These are phyloP conservation scores for Skeletonema menzelii DNA, from an alignment of 108 stramenopile species.

Conservation along the genomic window DNA sequence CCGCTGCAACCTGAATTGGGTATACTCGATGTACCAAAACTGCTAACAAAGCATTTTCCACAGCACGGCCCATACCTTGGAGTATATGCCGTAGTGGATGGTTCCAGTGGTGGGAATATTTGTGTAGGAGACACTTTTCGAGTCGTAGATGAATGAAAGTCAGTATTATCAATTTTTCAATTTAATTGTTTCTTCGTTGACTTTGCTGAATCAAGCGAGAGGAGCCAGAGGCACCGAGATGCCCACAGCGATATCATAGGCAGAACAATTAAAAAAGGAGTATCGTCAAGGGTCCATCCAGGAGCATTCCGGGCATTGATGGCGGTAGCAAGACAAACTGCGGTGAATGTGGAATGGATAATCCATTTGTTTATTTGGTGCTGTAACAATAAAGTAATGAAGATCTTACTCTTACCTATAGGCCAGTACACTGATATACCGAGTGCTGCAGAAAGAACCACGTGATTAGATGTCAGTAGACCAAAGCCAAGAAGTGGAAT, in stretches of 20 bases:
- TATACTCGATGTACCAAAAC: constrained; percentile 41
- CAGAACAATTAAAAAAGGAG: neutral
- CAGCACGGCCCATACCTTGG: constrained; percentile 68
- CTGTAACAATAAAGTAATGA: neutral
- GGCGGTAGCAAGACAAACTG: neutral
- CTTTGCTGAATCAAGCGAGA: neutral
- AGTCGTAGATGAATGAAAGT: constrained; percentile 3
- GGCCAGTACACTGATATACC: neutral
- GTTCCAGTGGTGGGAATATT: constrained; percentile 14
- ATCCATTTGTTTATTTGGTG: neutral
- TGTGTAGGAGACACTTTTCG: constrained; percentile 43
- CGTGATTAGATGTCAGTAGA: neutral
- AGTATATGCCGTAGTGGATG: constrained; percentile 60
- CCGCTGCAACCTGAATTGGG: constrained; percentile 28
- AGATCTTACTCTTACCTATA: neutral
- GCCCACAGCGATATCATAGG: neutral
- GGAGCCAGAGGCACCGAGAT: neutral
- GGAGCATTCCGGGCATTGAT: neutral
- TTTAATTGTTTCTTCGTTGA: neutral
- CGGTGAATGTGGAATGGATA: neutral
- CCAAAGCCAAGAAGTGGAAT: neutral
- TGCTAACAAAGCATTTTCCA: constrained; percentile 57
- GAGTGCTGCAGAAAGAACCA: no score
- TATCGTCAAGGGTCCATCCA: neutral
- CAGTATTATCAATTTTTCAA: neutral